A percentile compares a stretch with the other conserved stretches of the same genome.
Conservation (phyloP, 176 grass and related monocot genomes). For the Melocanna baccifera region DNA sequence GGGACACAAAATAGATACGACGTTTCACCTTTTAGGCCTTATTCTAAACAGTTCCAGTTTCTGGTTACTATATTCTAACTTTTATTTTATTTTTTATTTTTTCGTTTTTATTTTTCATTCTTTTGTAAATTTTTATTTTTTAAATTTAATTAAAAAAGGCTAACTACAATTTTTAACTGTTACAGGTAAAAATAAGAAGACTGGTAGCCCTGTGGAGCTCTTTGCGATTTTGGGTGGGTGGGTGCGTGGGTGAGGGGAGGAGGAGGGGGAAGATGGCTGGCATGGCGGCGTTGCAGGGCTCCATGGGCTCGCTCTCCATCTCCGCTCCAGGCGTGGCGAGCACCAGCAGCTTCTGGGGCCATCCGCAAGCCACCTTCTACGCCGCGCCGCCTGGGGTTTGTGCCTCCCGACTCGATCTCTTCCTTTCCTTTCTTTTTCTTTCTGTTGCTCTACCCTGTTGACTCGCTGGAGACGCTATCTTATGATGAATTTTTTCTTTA, state of each 20-base stretch:
- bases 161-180: no score
- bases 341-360: constrained; percentile 44
- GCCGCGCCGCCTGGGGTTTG: constrained; percentile 28
- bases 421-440: background rate
- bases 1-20: background rate
- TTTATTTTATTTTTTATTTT: no score
- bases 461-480: background rate
- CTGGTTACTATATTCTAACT: no score
- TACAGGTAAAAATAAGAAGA: no score
- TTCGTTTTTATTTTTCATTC: no score
- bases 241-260: background rate
- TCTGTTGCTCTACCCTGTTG: background rate
- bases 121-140: no score
- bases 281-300: constrained; percentile 46
- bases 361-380: constrained; percentile 33
- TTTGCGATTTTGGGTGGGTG: background rate
- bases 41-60: no score
- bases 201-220: no score
- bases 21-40: no score
- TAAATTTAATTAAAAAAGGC: no score
- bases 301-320: constrained; percentile 44
- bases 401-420: background rate
- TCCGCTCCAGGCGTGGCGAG: constrained; percentile 13
- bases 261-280: constrained; percentile 39
- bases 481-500: no score